Percentiles rank a stretch among this genome's conserved stretches.
Evolutionary conservation across 495 filamentous ascomycete genomes (phyloP).

Genomic region (Podospora didyma): DNA sequence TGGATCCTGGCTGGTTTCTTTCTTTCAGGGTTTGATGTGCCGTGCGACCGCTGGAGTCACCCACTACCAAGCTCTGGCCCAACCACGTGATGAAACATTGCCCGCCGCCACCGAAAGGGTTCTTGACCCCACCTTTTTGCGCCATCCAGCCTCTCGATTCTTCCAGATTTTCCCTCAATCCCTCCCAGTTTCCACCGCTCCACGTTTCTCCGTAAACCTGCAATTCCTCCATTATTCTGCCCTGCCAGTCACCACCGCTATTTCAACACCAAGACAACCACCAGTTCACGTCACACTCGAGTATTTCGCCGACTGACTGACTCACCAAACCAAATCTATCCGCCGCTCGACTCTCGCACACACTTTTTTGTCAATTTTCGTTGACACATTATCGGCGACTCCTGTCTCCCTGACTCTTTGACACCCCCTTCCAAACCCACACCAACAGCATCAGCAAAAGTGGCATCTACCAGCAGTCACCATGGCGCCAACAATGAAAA

Average conservation of each 20-base stretch:
- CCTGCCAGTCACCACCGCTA: neutral
- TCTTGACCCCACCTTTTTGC: neutral
- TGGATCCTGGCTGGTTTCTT: no score
- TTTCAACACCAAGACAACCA: neutral
- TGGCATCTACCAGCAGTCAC: constrained; percentile 38
- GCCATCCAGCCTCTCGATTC: neutral
- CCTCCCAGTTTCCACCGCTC: neutral
- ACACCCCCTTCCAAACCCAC: no score
- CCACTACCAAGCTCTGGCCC: no score
- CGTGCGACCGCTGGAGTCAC: no score
- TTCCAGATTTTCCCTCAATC: neutral
- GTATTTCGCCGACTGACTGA: neutral
- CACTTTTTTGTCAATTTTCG: neutral
- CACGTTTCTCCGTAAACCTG: neutral
- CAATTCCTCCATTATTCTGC: neutral
- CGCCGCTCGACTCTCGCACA: neutral
- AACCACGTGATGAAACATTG: neutral
- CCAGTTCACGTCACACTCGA: neutral
- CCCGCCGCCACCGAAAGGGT: neutral
- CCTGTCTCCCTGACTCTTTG: no score
- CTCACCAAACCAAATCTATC: neutral
- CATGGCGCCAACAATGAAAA: constrained; percentile 58
- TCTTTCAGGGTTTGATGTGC: no score
- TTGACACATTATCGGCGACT: no score
- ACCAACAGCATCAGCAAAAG: constrained; percentile 11